These are phyloP conservation scores for Pyrus bretschneideri DNA, from an alignment of 306 rosid genomes.

Conservation along the genomic window DNA sequence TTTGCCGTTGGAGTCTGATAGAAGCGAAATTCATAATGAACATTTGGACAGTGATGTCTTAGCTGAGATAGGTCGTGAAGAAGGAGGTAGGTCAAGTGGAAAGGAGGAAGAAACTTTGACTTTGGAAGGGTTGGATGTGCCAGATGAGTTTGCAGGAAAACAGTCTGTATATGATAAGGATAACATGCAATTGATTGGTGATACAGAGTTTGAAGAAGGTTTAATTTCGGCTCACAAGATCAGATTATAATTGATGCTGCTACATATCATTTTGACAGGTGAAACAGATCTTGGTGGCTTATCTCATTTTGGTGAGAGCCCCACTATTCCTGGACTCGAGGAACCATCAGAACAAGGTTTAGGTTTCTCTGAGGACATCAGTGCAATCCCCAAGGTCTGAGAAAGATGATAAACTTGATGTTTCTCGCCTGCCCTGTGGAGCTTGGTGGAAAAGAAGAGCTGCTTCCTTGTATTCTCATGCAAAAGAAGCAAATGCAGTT, in stretches of 20 bases:
- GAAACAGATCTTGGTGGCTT: conserved; percentile 41
- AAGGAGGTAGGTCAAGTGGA: conserved; percentile 40
- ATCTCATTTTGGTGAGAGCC: conserved; percentile 37
- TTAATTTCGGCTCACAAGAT: conserved; percentile 47
- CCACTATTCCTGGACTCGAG: conserved; percentile 23
- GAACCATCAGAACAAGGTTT: conserved; percentile 44
- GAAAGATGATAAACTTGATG: conserved; percentile 29
- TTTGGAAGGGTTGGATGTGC: conserved; percentile 42
- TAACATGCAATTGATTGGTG: conserved; percentile 36
- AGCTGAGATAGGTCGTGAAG: conserved; percentile 38
- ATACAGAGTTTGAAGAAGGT: conserved; percentile 59
- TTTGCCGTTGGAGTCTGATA: conserved; percentile 64
- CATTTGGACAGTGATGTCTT: conserved; percentile 34
- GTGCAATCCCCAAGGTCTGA: conserved; percentile 34
- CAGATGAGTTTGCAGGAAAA: conserved; percentile 57
- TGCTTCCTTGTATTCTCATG: conserved; percentile 74
- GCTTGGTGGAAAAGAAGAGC: conserved; percentile 99
- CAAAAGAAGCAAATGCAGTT: conserved; percentile 74
- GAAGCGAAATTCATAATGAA: conserved; percentile 36
- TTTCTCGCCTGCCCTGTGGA: conserved; percentile 66
- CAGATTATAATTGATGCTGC: conserved; percentile 44
- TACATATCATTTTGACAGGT: conserved; percentile 38
- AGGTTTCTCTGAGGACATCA: conserved; percentile 31
- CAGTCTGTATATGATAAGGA: conserved; percentile 48
- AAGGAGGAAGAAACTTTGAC: conserved; percentile 55